Conservation (phyloP, 2,329 filamentous ascomycete species). For the Hirsutella rhossiliensis region DNA sequence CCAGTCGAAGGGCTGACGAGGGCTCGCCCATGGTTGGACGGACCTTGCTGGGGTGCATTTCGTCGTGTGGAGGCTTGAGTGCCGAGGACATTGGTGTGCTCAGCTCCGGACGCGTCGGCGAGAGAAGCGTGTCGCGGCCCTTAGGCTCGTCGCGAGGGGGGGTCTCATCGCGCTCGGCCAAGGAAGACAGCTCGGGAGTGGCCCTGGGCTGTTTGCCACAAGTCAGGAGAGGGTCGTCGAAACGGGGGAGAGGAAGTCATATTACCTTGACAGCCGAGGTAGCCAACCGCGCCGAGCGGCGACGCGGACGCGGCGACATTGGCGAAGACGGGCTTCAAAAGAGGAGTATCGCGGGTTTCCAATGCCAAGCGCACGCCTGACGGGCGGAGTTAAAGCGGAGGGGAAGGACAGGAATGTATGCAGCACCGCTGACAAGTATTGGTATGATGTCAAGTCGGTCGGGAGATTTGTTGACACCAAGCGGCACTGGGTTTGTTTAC, state of each 20-base stretch:
- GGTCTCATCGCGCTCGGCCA: slow-evolving; percentile 31
- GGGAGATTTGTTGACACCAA: no score
- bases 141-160: slow-evolving; percentile 14
- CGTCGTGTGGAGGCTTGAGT: slow-evolving; percentile 58
- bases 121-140: slow-evolving; percentile 18
- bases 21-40: slow-evolving; percentile 65
- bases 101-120: slow-evolving; percentile 21
- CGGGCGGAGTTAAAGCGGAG: no score
- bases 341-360: background rate
- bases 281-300: slow-evolving; percentile 32
- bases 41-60: slow-evolving; percentile 85
- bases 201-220: slow-evolving; percentile 15
- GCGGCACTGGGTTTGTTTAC: no score
- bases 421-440: no score
- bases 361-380: no score
- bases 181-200: slow-evolving; percentile 23
- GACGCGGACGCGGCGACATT: slow-evolving; percentile 15
- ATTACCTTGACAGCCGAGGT: slow-evolving; percentile 22
- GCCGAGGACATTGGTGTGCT: slow-evolving; percentile 53
- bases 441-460: no score
- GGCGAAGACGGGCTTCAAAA: background rate
- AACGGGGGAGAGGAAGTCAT: background rate
- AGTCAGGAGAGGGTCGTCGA: background rate
- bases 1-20: slow-evolving; percentile 70
- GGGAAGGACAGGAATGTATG: no score